Evolutionary conservation across 257 asterid genomes (phyloP).

Genomic region (Pogostemon cablin): DNA sequence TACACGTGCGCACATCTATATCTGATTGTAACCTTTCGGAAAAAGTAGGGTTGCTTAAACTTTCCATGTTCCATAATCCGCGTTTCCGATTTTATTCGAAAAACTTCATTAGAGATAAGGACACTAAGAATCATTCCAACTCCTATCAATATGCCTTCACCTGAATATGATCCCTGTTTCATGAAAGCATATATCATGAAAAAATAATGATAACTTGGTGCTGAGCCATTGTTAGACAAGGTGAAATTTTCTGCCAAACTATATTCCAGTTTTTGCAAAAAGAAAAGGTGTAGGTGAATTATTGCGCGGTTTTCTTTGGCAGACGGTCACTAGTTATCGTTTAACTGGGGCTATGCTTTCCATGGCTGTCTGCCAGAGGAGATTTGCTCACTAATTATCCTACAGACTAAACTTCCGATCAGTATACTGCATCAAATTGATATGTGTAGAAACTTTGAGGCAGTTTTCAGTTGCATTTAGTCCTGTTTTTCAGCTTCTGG

Average conservation of each 20-base stretch:
- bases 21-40: slow-evolving; percentile 15
- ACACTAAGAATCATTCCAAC: slow-evolving; percentile 34
- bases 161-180: slow-evolving; percentile 30
- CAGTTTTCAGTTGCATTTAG: not conserved
- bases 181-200: slow-evolving; percentile 27
- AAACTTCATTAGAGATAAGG: slow-evolving; percentile 26
- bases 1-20: not conserved
- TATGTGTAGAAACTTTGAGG: slow-evolving; percentile 23
- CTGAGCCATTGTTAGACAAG: slow-evolving; percentile 15
- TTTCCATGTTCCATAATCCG: not conserved
- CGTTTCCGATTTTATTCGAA: slow-evolving; percentile 32
- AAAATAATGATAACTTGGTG: slow-evolving; percentile 14
- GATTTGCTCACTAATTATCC: slow-evolving; percentile 38
- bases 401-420: slow-evolving; percentile 6
- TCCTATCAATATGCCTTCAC: slow-evolving; percentile 31
- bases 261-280: slow-evolving; percentile 3
- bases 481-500: slow-evolving; percentile 16
- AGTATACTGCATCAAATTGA: not conserved
- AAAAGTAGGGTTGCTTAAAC: slow-evolving; percentile 30
- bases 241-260: slow-evolving; percentile 10
- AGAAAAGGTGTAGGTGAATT: slow-evolving; percentile 29
- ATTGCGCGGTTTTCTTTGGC: slow-evolving; percentile 39
- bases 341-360: slow-evolving; percentile 7
- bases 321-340: slow-evolving; percentile 24
- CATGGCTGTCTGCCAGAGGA: slow-evolving; percentile 36